These are phyloP conservation scores for Hypoxylon fragiforme DNA, from an alignment of 495 filamentous ascomycete species.

Conservation along the genomic window DNA sequence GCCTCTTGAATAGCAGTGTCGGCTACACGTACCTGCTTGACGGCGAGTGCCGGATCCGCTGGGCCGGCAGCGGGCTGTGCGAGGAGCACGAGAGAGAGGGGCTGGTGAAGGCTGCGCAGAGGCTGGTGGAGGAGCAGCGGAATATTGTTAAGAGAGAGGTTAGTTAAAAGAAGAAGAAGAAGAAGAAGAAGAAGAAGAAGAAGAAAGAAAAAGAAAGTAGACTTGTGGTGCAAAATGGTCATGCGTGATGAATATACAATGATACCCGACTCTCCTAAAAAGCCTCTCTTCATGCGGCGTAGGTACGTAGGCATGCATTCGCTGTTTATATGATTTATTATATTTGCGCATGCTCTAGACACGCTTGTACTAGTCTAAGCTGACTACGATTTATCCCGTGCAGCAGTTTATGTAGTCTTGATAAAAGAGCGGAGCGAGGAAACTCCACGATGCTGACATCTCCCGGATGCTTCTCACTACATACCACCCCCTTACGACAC, in stretches of 20 bases:
- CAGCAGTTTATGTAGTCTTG: too few relatives aligned
- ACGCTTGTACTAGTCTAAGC: too few relatives aligned
- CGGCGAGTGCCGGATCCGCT: constrained; percentile 82
- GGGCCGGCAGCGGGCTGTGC: constrained; percentile 87
- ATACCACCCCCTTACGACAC: too few relatives aligned
- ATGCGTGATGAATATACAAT: constrained; percentile 15
- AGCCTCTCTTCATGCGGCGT: neutral
- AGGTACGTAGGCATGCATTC: too few relatives aligned
- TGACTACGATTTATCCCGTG: too few relatives aligned
- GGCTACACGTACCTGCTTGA: constrained; percentile 96
- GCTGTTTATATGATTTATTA: too few relatives aligned
- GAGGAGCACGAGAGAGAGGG: constrained; percentile 69
- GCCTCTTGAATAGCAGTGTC: constrained; percentile 82
- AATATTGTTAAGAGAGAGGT: too few relatives aligned
- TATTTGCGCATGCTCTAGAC: too few relatives aligned
- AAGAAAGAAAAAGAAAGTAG: constrained; percentile 7
- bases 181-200: too few relatives aligned
- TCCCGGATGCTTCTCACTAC: neutral
- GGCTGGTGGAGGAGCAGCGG: constrained; percentile 64
- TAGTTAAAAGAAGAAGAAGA: too few relatives aligned
- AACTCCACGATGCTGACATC: too few relatives aligned
- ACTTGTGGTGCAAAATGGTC: constrained; percentile 12
- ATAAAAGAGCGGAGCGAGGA: too few relatives aligned
- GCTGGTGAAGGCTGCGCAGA: constrained; percentile 67
- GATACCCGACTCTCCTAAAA: constrained; percentile 22